phyloP scores from a whole-genome alignment of 805 yeast genomes.

The Maudiozyma serrabonitensis region DNA sequence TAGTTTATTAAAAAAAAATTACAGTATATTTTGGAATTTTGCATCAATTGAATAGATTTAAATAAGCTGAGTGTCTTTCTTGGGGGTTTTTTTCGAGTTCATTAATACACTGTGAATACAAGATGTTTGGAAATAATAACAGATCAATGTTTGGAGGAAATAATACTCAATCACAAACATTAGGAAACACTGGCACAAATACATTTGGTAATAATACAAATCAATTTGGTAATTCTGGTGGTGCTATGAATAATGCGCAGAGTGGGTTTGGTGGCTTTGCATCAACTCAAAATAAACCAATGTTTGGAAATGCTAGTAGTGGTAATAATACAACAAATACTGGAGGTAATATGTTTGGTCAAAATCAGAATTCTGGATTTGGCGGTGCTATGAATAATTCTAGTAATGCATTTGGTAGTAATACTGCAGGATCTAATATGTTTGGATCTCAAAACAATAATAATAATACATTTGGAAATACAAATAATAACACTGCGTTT shows the following conservation, averaged over 20 bases:
- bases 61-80: too few relatives aligned
- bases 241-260: constrained; percentile 16
- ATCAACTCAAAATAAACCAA: constrained; percentile 7
- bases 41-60: too few relatives aligned
- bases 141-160: constrained; percentile 21
- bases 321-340: constrained; percentile 10
- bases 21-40: too few relatives aligned
- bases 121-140: not conserved
- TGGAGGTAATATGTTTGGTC: constrained; percentile 21
- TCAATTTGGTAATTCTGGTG: constrained; percentile 16
- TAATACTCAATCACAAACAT: constrained; percentile 14
- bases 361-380: constrained; percentile 4
- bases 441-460: constrained; percentile 6
- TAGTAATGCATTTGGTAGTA: constrained; percentile 26
- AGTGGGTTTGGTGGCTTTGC: constrained; percentile 29
- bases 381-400: constrained; percentile 9
- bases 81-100: too few relatives aligned
- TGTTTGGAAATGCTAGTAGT: constrained; percentile 4
- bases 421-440: constrained; percentile 16
- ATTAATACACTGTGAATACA: too few relatives aligned
- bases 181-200: constrained; percentile 4
- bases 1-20: too few relatives aligned
- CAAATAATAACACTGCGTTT: constrained; percentile 24
- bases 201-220: constrained; percentile 11
- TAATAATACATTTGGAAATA: too few relatives aligned